phyloP scores from a whole-genome alignment of 352 stramenopile genomes.

The Phytophthora idaei region DNA sequence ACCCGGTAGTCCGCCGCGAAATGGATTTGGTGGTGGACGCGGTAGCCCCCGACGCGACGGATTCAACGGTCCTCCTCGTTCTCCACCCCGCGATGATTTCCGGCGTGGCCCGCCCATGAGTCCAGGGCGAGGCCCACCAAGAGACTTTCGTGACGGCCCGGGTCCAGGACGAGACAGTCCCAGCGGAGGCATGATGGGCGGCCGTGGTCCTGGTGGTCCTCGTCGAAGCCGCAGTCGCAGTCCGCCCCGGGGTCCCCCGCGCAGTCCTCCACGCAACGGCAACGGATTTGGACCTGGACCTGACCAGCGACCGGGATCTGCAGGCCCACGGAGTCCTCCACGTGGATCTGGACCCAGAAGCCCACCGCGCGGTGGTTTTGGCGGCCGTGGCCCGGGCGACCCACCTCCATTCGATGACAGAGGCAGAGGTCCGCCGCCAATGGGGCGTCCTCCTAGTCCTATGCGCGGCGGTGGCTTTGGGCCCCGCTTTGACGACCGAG shows the following conservation, averaged over 20 bases:
- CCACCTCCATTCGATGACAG: constrained; percentile 30
- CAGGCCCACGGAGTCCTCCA: constrained; percentile 17
- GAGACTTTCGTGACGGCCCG: constrained; percentile 35
- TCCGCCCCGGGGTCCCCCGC: constrained; percentile 14
- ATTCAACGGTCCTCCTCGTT: constrained; percentile 29
- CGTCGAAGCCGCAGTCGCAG: constrained; percentile 34
- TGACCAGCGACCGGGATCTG: constrained; percentile 14
- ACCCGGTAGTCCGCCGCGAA: constrained; percentile 17
- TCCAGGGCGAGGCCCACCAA: constrained; percentile 24
- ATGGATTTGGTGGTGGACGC: constrained; percentile 16
- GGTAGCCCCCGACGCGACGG: constrained; percentile 26
- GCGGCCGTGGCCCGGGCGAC: constrained; percentile 14
- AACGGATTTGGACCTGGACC: constrained; percentile 25
- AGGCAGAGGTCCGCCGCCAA: constrained; percentile 25
- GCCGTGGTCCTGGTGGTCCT: constrained; percentile 26
- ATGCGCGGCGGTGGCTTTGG: constrained; percentile 35
- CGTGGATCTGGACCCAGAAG: constrained; percentile 15
- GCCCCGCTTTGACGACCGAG: constrained; percentile 41
- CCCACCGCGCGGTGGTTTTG: constrained; percentile 17
- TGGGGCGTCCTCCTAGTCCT: constrained; percentile 32
- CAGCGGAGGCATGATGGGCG: constrained; percentile 26
- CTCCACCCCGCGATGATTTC: constrained; percentile 34
- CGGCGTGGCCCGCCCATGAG: constrained; percentile 29
- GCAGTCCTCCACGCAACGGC: constrained; percentile 31
- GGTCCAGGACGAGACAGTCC: constrained; percentile 34